Percentiles rank a stretch among this genome's conserved stretches.
phyloP scores from a whole-genome alignment of 139 green algal species.

The Closterium sp. region DNA sequence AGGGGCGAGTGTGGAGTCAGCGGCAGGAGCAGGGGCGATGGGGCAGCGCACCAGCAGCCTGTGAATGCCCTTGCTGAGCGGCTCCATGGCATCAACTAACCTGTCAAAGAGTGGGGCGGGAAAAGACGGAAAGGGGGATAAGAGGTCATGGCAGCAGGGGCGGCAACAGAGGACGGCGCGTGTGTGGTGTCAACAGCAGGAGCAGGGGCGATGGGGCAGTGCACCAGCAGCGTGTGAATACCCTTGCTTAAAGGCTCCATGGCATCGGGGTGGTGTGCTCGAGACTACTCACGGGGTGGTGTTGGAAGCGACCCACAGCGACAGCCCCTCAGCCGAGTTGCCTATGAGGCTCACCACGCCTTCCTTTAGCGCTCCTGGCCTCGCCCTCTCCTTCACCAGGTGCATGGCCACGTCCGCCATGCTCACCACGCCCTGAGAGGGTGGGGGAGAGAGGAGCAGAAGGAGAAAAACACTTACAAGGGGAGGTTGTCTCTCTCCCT shows the following conservation, averaged over 20 bases:
- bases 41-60: not conserved
- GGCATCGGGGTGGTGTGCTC: too few relatives aligned
- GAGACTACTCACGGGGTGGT: too few relatives aligned
- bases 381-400: not conserved
- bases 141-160: not conserved
- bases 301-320: not conserved
- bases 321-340: not conserved
- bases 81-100: not conserved
- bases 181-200: not conserved
- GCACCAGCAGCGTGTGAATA: too few relatives aligned
- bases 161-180: not conserved
- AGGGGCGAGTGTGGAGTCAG: not conserved
- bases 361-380: not conserved
- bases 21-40: not conserved
- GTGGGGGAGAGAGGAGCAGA: not conserved
- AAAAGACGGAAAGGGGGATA: too few relatives aligned
- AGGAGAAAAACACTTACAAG: not conserved
- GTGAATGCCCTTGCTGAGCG: not conserved
- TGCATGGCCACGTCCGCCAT: not conserved
- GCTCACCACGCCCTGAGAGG: not conserved
- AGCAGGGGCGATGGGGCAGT: not conserved
- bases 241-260: not conserved
- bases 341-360: not conserved
- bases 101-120: too few relatives aligned
- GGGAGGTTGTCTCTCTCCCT: not conserved